phyloP scores from a whole-genome alignment of 306 rosid genomes.

The Quercus rubra region DNA sequence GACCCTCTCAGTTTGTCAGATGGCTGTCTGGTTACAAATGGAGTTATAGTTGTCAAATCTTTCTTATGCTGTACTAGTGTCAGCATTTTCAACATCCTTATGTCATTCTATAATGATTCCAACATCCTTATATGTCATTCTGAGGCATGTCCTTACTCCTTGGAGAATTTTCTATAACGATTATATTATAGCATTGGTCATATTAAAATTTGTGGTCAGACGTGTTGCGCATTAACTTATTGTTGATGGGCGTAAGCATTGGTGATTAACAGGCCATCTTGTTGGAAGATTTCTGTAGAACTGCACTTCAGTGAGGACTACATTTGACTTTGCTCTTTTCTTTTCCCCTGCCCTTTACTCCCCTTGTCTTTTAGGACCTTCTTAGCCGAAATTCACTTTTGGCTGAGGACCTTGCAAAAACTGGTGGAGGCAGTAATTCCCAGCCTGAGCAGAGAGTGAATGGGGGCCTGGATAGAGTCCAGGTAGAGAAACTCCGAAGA shows the following conservation, averaged over 20 bases:
- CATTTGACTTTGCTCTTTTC: not conserved
- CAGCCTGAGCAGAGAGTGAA: constrained; percentile 57
- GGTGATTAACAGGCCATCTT: constrained; percentile 7
- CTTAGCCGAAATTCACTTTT: constrained; percentile 68
- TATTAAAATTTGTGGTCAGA: not conserved
- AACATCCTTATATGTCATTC: not conserved
- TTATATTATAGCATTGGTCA: not conserved
- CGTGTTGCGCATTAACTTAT: not conserved
- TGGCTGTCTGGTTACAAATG: not conserved
- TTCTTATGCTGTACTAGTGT: not conserved
- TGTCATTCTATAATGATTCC: not conserved
- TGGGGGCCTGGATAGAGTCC: constrained; percentile 60
- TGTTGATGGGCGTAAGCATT: not conserved
- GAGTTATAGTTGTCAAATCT: too few relatives aligned
- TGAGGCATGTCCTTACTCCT: too few relatives aligned
- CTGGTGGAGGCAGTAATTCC: constrained; percentile 43
- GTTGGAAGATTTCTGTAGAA: not conserved
- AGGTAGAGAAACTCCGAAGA: constrained; percentile 68
- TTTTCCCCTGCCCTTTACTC: not conserved
- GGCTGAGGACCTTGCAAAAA: constrained; percentile 79
- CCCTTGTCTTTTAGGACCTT: constrained; percentile 54
- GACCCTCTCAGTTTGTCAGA: not conserved
- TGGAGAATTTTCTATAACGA: not conserved
- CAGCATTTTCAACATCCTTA: not conserved
- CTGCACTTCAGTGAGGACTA: not conserved